A percentile compares a stretch with the other conserved stretches of the same genome.
phyloP scores from a whole-genome alignment of 2,329 filamentous ascomycete species.

The Pseudogymnoascus sp. region DNA sequence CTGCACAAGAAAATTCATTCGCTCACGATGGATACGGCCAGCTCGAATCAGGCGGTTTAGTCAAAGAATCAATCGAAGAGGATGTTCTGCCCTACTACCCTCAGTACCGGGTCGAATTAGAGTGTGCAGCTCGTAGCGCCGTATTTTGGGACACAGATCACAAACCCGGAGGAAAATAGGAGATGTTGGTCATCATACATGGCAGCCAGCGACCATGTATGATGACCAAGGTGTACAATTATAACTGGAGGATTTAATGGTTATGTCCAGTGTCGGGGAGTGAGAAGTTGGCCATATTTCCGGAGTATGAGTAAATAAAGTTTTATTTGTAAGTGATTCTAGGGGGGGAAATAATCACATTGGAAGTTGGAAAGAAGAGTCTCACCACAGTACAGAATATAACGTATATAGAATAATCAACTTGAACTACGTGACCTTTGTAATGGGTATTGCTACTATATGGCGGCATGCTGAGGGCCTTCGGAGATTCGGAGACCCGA shows the following conservation, averaged over 20 bases:
- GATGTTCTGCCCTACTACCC: slow-evolving; percentile 18
- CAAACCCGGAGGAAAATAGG: not conserved
- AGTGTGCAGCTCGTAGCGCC: not conserved
- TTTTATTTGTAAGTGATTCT: not conserved
- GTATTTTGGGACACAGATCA: not conserved
- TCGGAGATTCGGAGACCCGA: not conserved
- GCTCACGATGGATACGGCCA: slow-evolving; percentile 25
- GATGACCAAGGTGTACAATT: not conserved
- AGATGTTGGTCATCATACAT: not conserved
- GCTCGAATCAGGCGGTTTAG: slow-evolving; percentile 36
- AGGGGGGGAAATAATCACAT: not conserved
- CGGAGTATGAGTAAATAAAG: not conserved
- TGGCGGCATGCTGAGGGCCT: not conserved
- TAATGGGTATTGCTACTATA: not conserved
- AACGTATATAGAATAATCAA: not conserved
- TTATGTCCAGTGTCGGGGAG: not conserved
- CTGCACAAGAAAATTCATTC: slow-evolving; percentile 40
- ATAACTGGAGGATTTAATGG: not conserved
- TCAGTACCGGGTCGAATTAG: slow-evolving; percentile 18
- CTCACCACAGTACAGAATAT: not conserved
- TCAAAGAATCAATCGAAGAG: slow-evolving; percentile 34
- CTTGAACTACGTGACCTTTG: not conserved
- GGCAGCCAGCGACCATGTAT: not conserved
- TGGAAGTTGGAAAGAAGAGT: not conserved
- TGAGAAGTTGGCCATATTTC: not conserved